phyloP scores from a whole-genome alignment of 1,284 basidiomycete species.

The Ustilago trichophora region DNA sequence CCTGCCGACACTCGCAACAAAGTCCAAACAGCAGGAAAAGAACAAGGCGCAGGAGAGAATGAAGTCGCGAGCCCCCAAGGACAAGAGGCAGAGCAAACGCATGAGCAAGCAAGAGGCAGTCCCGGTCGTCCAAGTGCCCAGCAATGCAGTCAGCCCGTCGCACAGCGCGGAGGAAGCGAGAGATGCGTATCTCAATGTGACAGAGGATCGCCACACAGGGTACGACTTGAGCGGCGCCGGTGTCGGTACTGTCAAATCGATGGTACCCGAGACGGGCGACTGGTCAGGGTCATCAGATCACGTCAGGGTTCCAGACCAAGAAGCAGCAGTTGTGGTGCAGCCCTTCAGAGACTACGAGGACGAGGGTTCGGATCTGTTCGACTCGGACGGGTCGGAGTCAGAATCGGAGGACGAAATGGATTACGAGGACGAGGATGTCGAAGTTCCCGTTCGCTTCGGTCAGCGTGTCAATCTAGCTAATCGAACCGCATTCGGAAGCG shows the following conservation, averaged over 20 bases:
- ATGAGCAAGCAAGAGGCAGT: background rate
- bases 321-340: background rate
- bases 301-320: background rate
- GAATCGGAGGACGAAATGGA: slow-evolving; percentile 28
- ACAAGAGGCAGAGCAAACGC: slow-evolving; percentile 4
- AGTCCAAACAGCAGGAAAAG: background rate
- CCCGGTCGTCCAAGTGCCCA: background rate
- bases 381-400: slow-evolving; percentile 23
- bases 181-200: slow-evolving; percentile 20
- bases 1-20: background rate
- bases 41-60: slow-evolving; percentile 1
- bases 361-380: slow-evolving; percentile 34
- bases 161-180: slow-evolving; percentile 3
- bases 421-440: slow-evolving; percentile 12
- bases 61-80: background rate
- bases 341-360: slow-evolving; percentile 45
- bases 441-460: slow-evolving; percentile 37
- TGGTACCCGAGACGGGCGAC: slow-evolving; percentile 31
- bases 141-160: background rate
- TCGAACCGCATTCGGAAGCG: background rate
- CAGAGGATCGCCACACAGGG: slow-evolving; percentile 12
- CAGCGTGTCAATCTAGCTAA: slow-evolving; percentile 23
- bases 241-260: slow-evolving; percentile 36
- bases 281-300: slow-evolving; percentile 24
- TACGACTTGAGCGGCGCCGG: slow-evolving; percentile 18